phyloP scores from a whole-genome alignment of 1,284 basidiomycete genomes.

The Malassezia restricta region DNA sequence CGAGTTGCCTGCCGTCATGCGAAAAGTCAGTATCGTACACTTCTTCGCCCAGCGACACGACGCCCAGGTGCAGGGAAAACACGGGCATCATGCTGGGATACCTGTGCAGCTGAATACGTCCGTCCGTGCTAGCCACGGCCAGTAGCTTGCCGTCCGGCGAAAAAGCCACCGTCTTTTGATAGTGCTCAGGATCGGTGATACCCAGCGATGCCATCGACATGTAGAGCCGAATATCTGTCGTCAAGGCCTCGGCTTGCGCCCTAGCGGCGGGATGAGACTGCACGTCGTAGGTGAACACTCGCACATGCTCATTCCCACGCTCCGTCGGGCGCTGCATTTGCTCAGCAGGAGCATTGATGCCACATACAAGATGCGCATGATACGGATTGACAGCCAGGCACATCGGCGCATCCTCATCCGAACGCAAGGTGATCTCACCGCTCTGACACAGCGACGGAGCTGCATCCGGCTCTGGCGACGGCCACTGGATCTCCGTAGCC shows the following conservation, averaged over 20 bases:
- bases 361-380: constrained; percentile 23
- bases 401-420: constrained; percentile 43
- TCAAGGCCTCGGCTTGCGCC: not conserved
- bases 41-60: constrained; percentile 21
- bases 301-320: constrained; percentile 23
- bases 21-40: constrained; percentile 41
- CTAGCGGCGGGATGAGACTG: not conserved
- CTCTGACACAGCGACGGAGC: not conserved
- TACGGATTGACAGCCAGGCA: constrained; percentile 27
- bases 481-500: not conserved
- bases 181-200: constrained; percentile 16
- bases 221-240: constrained; percentile 5
- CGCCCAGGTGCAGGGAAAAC: constrained; percentile 18
- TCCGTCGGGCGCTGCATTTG: constrained; percentile 16
- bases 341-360: constrained; percentile 29
- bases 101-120: constrained; percentile 29
- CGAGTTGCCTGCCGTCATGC: constrained; percentile 32
- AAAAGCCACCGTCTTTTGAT: constrained; percentile 24
- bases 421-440: constrained; percentile 25
- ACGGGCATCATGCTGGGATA: constrained; percentile 28
- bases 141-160: constrained; percentile 32
- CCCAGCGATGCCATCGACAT: constrained; percentile 12
- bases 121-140: constrained; percentile 32
- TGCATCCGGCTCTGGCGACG: not conserved
- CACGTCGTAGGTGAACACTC: constrained; percentile 24